Percentiles rank a stretch among this genome's conserved stretches.
Conservation (phyloP, 1,139 yeast species). For the Pneumocystis oryctolagi region DNA sequence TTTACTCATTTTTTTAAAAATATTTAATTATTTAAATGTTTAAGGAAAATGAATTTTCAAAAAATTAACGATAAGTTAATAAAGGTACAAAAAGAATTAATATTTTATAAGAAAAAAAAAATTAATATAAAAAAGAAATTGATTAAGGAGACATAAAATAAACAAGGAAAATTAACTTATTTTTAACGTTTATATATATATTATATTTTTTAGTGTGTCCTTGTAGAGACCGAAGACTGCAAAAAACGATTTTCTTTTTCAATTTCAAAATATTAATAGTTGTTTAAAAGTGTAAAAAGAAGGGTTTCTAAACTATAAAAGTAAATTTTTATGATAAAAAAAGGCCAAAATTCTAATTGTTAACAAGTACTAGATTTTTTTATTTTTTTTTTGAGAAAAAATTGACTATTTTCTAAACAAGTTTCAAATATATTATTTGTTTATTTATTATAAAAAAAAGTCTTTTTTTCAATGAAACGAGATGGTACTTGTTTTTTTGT, state of each 20-base stretch:
- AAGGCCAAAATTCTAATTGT: background rate
- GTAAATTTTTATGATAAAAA: background rate
- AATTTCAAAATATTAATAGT: background rate
- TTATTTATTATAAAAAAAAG: background rate
- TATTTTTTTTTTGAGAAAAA: background rate
- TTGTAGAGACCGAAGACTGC: background rate
- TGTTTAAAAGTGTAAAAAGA: background rate
- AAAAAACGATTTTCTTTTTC: background rate
- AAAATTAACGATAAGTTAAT: background rate
- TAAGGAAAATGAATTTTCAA: constrained; percentile 7
- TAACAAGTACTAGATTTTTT: background rate
- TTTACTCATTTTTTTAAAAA: background rate
- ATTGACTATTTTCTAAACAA: background rate
- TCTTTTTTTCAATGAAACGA: background rate
- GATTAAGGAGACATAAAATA: background rate
- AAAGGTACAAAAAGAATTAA: background rate
- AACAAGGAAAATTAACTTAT: background rate
- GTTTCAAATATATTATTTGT: background rate
- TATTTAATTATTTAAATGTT: background rate
- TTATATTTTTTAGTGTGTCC: background rate
- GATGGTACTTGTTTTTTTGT: background rate
- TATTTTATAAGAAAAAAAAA: background rate
- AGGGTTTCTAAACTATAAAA: background rate
- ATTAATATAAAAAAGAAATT: background rate
- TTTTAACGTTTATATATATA: background rate